phyloP scores from a whole-genome alignment of 768 basidiomycete genomes.

The Jaapia argillacea region DNA sequence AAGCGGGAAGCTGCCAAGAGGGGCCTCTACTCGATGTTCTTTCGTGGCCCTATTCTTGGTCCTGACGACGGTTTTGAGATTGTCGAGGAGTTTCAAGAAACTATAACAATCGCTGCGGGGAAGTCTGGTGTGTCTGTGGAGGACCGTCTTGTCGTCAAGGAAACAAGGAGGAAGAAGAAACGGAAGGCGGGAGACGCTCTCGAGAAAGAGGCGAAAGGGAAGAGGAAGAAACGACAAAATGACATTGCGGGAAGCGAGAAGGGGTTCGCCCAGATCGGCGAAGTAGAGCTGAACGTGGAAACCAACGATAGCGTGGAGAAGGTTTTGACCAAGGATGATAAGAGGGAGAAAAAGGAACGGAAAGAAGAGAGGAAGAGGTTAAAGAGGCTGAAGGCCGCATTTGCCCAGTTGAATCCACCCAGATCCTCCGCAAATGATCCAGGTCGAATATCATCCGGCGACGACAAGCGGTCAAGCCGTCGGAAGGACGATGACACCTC shows the following conservation, averaged over 20 bases:
- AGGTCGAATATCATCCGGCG: too few species aligned
- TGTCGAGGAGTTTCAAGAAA: conserved; percentile 1
- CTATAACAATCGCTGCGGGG: conserved; percentile 1
- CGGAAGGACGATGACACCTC: too few species aligned
- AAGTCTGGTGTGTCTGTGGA: conserved; percentile 1
- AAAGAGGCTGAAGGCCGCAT: too few species aligned
- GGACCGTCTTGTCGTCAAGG: neutral
- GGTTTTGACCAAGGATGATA: neutral
- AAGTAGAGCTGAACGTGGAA: neutral
- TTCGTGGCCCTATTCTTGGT: conserved; percentile 62
- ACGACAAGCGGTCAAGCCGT: neutral
- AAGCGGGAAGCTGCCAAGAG: conserved; percentile 73
- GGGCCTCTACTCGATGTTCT: conserved; percentile 72
- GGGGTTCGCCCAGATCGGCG: neutral
- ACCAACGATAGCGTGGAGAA: neutral
- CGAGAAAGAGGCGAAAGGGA: conserved; percentile 3
- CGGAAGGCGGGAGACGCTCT: neutral
- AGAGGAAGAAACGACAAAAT: neutral
- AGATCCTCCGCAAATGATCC: too few species aligned
- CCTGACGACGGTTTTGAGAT: conserved; percentile 25
- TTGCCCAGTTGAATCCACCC: too few species aligned
- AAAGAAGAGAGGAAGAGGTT: too few species aligned
- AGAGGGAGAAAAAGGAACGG: neutral
- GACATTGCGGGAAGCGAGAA: neutral
- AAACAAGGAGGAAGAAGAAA: conserved; percentile 5